These are phyloP conservation scores for Colletotrichum paranaense DNA, from an alignment of 2,329 filamentous ascomycete species.

Conservation along the genomic window DNA sequence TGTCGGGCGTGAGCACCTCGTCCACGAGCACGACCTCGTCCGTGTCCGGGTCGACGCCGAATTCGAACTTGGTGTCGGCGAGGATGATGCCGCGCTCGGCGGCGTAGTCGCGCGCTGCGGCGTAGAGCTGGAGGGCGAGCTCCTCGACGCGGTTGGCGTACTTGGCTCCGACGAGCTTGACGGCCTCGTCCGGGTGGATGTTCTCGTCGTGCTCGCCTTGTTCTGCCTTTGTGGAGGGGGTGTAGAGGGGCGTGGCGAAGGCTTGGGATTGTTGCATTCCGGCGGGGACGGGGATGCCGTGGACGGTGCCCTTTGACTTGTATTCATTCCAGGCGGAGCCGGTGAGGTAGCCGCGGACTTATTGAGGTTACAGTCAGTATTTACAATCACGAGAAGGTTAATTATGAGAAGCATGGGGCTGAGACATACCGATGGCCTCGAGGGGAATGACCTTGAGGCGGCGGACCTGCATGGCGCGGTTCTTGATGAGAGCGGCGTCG, in stretches of 20 bases:
- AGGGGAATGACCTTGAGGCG: slow-evolving; percentile 81
- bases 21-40: slow-evolving; percentile 81
- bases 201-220: slow-evolving; percentile 85
- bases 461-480: slow-evolving; percentile 82
- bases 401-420: neutral
- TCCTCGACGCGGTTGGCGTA: slow-evolving; percentile 74
- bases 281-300: slow-evolving; percentile 76
- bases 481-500: slow-evolving; percentile 64
- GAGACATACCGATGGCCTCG: slow-evolving; percentile 70
- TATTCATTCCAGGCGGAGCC: slow-evolving; percentile 87
- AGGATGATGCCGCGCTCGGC: slow-evolving; percentile 77
- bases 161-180: slow-evolving; percentile 71
- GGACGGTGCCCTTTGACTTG: slow-evolving; percentile 78
- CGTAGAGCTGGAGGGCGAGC: slow-evolving; percentile 74
- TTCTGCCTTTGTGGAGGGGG: slow-evolving; percentile 88
- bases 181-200: slow-evolving; percentile 77
- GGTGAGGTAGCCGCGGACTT: slow-evolving; percentile 88
- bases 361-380: slow-evolving; percentile 19
- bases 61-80: slow-evolving; percentile 72
- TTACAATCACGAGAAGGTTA: neutral
- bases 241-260: slow-evolving; percentile 75
- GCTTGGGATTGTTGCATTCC: slow-evolving; percentile 78
- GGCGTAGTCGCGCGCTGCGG: slow-evolving; percentile 71
- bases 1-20: slow-evolving; percentile 86
- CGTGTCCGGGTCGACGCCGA: slow-evolving; percentile 73